Conservation (phyloP, 2,329 filamentous ascomycete genomes). For the Cladophialophora immunda region DNA sequence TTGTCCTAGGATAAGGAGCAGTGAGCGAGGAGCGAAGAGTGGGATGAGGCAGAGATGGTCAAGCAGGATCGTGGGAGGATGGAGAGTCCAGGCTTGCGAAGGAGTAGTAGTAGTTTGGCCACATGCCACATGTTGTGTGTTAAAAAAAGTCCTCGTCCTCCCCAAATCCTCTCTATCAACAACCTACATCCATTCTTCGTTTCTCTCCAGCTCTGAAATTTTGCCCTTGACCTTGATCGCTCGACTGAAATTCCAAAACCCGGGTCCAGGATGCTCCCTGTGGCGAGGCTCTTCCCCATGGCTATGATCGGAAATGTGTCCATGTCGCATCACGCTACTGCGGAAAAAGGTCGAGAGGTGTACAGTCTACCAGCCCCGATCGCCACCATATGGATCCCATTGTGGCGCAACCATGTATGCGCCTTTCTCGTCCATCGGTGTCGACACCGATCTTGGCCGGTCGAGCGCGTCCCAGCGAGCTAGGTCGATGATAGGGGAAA, state of each 20-base stretch:
- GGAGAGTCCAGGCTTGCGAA: conserved; percentile 1
- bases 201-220: background rate
- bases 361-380: conserved; percentile 4
- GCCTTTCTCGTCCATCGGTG: background rate
- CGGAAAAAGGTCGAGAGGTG: background rate
- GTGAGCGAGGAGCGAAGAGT: background rate
- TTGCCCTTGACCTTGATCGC: background rate
- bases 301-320: background rate
- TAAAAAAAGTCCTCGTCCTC: background rate
- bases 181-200: background rate
- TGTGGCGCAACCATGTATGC: background rate
- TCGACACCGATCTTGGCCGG: conserved; percentile 5
- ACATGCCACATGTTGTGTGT: background rate
- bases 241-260: background rate
- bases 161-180: background rate
- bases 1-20: conserved; percentile 7
- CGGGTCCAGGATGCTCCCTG: background rate
- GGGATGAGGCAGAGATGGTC: background rate
- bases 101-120: too few species aligned
- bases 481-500: background rate
- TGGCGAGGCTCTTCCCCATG: too few species aligned
- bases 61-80: background rate
- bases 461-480: background rate
- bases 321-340: background rate
- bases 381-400: background rate